Evolutionary conservation across 495 filamentous ascomycete species (phyloP).

Genomic region (Penicillium paxilli): DNA sequence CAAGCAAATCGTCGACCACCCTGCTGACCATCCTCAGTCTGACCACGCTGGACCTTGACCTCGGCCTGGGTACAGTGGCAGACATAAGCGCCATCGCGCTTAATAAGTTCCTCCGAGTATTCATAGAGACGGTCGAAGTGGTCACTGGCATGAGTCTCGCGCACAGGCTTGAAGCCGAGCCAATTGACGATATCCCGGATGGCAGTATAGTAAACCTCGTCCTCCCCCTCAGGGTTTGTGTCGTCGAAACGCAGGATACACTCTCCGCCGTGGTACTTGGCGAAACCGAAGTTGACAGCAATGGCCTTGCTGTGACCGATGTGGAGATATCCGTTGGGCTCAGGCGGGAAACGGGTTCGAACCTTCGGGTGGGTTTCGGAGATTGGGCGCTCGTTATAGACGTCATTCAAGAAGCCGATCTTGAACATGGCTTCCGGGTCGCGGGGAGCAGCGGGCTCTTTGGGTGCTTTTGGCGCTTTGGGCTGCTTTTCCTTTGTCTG

Average conservation of each 20-base stretch:
- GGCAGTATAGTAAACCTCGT: constrained; percentile 73
- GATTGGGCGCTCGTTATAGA: constrained; percentile 72
- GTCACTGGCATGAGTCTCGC: constrained; percentile 79
- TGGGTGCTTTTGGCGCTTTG: constrained; percentile 39
- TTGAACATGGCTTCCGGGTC: constrained; percentile 81
- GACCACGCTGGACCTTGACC: constrained; percentile 82
- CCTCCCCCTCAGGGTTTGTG: constrained; percentile 82
- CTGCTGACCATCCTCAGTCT: constrained; percentile 63
- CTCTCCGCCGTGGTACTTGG: constrained; percentile 77
- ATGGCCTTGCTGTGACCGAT: constrained; percentile 98
- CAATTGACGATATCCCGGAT: constrained; percentile 79
- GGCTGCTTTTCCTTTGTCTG: constrained; percentile 30
- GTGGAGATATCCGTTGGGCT: constrained; percentile 75
- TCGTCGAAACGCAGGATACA: constrained; percentile 74
- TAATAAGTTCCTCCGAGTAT: constrained; percentile 81
- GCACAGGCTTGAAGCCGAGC: constrained; percentile 77
- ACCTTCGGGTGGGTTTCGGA: constrained; percentile 54
- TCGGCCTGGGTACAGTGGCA: constrained; percentile 72
- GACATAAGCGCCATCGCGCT: constrained; percentile 71
- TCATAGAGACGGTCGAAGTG: constrained; percentile 88
- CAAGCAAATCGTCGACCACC: constrained; percentile 75
- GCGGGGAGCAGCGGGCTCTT: constrained; percentile 30
- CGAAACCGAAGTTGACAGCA: constrained; percentile 95
- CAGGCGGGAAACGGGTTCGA: constrained; percentile 84
- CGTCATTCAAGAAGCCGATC: constrained; percentile 76